phyloP scores from a whole-genome alignment of 2,329 filamentous ascomycete genomes.

The Coniochaeta hoffmannii region DNA sequence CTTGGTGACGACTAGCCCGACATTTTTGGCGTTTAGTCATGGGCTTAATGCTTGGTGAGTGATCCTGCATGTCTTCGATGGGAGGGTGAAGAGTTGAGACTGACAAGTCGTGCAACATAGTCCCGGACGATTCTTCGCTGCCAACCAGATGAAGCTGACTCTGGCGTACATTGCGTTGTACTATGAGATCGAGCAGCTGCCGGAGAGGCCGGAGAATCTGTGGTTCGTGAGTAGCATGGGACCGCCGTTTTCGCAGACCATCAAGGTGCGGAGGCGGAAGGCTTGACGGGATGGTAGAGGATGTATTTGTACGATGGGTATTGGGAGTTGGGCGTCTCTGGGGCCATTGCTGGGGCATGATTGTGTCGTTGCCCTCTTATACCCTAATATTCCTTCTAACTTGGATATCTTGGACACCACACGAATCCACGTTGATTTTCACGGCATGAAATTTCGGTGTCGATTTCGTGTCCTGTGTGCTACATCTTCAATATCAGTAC shows the following conservation, averaged over 20 bases:
- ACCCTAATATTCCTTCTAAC: no score
- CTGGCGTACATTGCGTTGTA: constrained; percentile 23
- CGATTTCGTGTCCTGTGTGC: no score
- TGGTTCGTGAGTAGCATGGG: constrained; percentile 3
- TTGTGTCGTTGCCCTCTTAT: neutral
- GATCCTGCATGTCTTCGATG: neutral
- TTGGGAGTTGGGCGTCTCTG: neutral
- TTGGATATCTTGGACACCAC: no score
- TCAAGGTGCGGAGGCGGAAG: constrained; percentile 2
- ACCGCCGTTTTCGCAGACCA: neutral
- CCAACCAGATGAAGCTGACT: constrained; percentile 29
- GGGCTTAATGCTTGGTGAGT: constrained; percentile 27
- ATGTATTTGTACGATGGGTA: neutral
- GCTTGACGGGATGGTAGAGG: neutral
- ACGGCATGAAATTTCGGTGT: no score
- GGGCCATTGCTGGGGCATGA: neutral
- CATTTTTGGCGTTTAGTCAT: constrained; percentile 28
- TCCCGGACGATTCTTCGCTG: constrained; percentile 30
- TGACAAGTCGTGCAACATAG: constrained; percentile 9
- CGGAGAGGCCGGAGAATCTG: neutral
- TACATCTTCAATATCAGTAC: no score
- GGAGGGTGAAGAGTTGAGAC: neutral
- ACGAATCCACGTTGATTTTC: no score
- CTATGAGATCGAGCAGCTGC: constrained; percentile 25
- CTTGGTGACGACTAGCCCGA: constrained; percentile 22